Base-by-base conservation (phyloP, 140 eudicot species). In the Bidens hawaiensis region DNA sequence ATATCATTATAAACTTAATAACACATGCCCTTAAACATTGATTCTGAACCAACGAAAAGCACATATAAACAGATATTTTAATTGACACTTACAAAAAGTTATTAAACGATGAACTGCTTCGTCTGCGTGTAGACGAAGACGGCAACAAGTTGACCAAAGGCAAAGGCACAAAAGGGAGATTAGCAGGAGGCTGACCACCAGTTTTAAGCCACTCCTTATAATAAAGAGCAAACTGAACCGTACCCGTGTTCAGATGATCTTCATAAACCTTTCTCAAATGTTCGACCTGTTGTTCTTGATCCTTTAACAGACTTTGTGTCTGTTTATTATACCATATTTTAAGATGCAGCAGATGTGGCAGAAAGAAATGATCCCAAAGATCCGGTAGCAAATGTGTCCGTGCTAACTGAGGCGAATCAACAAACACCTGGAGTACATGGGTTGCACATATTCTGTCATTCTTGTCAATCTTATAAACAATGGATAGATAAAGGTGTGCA, bases 341-440 rank as follows among this genome's bases (percentile, higher is more conserved):
- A 46, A 87, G 49, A 66, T 87, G 96, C 15, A 87, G 86, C 3
- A 87, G 89, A 61, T 87, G 93, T 7, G 96, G 96, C 22, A 87
- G 84, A 71, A 87, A 84, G 63, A 87, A 76, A 74, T 87, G 96
- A 15, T 84, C 89, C 96, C 96, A 87, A 69, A 87, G 80, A 16
- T 87, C 96, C 9, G 93, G 86, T 31, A 87, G 64, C 84, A 87
- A 74, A 21, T 75, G 93, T 0, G 76, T 75, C 12, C 94, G 79
- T 15, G 89, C 94, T 31, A 87, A 72, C 24, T 45, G 75, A 22
- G 96, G 96, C 13, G 94, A 74, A 68, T 84, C 93, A 30, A 73
- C 67, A 36, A 87, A 87, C 18, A 81, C 89, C 50, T 81, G 84
- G 43, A 87, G 75, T 21, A 79, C 71, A 64, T 83, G 84, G 54